These are phyloP conservation scores for Wickerhamiella alocasiicola DNA, from an alignment of 805 yeast species.

Conservation along the genomic window DNA sequence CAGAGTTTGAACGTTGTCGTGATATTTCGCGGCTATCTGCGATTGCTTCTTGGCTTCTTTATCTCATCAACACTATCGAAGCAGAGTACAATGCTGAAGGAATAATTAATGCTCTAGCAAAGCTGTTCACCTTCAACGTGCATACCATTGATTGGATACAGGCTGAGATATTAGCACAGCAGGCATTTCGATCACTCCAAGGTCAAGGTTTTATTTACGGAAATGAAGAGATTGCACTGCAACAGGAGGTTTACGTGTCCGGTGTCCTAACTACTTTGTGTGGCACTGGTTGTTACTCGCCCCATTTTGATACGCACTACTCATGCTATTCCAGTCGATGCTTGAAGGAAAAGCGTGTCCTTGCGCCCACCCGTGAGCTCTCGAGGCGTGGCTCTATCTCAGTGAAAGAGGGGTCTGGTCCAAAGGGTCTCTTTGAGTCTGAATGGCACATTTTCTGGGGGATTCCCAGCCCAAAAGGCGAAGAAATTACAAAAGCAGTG, in stretches of 20 bases:
- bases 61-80: constrained; percentile 14
- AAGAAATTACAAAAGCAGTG: constrained; percentile 16
- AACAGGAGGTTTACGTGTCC: constrained; percentile 12
- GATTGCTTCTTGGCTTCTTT: constrained; percentile 17
- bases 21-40: constrained; percentile 17
- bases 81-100: constrained; percentile 14
- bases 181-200: constrained; percentile 21
- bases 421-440: constrained; percentile 16
- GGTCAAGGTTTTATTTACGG: constrained; percentile 19
- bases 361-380: constrained; percentile 1
- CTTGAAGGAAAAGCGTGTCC: constrained; percentile 17
- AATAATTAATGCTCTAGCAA: constrained; percentile 15
- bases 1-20: constrained; percentile 16
- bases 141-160: constrained; percentile 24
- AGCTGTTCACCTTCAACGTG: constrained; percentile 18
- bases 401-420: constrained; percentile 9
- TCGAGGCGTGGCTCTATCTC: constrained; percentile 6
- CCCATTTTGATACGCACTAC: constrained; percentile 11
- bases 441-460: constrained; percentile 23
- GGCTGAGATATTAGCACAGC: constrained; percentile 24
- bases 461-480: constrained; percentile 13
- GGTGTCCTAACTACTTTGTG: constrained; percentile 28
- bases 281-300: constrained; percentile 28
- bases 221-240: not conserved
- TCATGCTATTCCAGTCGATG: constrained; percentile 25